Evolutionary conservation across 2,329 filamentous ascomycete species (phyloP), one percentile per base, ranked within the genome.

Genomic region (Colletotrichum theobromicola): DNA sequence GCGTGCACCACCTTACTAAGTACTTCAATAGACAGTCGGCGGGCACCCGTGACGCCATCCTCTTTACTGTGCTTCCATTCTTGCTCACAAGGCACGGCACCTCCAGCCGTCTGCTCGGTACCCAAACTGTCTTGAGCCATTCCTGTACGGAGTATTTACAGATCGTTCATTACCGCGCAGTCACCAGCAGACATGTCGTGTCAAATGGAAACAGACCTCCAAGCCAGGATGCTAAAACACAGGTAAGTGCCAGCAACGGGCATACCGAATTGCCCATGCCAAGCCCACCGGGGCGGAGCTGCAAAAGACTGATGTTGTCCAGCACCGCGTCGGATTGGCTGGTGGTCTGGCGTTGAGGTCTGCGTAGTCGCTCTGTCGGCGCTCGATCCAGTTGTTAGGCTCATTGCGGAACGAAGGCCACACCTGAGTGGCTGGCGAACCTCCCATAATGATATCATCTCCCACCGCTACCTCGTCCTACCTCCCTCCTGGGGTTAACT

Each of bases 381-480:
- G 70, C 65, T 72, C 55, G 70, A 30, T 37, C 37, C 24, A 24
- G 21, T 34, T 24, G 64, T 58, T 55, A 69, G 70, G 57, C 65
- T 61, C 26, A 55, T 28, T 32, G 35, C 37, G 16, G 24, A 32
- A 15, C 65, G 32, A 55, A 18, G n/a, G 16, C 26, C 16, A 63
- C 61, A 16, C 24, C 15, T 34, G 30, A 72, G 60, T 72, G 65
- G 70, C 7, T 32, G 16, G 26, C 7, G 37, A 28, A 66, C 26
- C 66, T 63, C 55, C 37, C 21, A 26, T 26, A 35, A 73, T 73
- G 70, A 73, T 60, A 67, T 73, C 70, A 73, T 73, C n/a, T 46
- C 57, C 35, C 21, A 46, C 16, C 16, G 42, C 70, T 68, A 64
- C 70, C 46, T 72, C 70, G 37, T 26, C 55, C 24, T 28, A 15